Percentiles rank a stretch among this genome's conserved stretches.
Evolutionary conservation across 352 stramenopile species (phyloP).

Genomic region (Globisporangium abappressorium): DNA sequence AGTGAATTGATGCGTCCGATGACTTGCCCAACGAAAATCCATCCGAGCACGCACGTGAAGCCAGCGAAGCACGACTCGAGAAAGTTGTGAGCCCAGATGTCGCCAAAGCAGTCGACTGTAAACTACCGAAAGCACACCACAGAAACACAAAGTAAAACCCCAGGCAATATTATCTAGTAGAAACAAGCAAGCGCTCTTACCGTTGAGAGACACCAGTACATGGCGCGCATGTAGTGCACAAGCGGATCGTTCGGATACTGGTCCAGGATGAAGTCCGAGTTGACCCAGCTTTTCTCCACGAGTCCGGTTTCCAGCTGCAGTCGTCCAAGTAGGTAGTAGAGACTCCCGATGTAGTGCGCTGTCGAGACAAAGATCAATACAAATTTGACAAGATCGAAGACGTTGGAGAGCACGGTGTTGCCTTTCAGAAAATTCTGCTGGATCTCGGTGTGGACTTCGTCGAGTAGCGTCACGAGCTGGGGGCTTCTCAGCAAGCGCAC

Average conservation of each 20-base stretch:
- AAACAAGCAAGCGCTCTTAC: slow-evolving; percentile 20
- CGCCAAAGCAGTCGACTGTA: slow-evolving; percentile 75
- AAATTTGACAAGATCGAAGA: slow-evolving; percentile 56
- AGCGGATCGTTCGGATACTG: slow-evolving; percentile 47
- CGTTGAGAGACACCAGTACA: slow-evolving; percentile 76
- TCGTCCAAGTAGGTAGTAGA: slow-evolving; percentile 49
- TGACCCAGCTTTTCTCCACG: slow-evolving; percentile 51
- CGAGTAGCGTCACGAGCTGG: slow-evolving; percentile 35
- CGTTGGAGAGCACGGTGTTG: slow-evolving; percentile 34
- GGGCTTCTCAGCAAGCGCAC: slow-evolving; percentile 41
- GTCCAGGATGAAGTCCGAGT: slow-evolving; percentile 42
- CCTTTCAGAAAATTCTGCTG: slow-evolving; percentile 49
- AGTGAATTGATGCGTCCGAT: slow-evolving; percentile 66
- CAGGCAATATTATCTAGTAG: neutral
- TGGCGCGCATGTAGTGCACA: slow-evolving; percentile 69
- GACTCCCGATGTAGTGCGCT: slow-evolving; percentile 46
- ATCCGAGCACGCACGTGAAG: slow-evolving; percentile 66
- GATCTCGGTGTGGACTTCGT: slow-evolving; percentile 45
- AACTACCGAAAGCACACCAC: slow-evolving; percentile 33
- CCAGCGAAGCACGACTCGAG: slow-evolving; percentile 56
- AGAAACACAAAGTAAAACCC: neutral
- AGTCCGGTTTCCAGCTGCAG: slow-evolving; percentile 32
- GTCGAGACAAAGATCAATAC: slow-evolving; percentile 58
- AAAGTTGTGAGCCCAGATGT: slow-evolving; percentile 62
- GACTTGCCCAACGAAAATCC: slow-evolving; percentile 75